Evolutionary conservation across 768 basidiomycete genomes (phyloP).

Genomic region (Serendipita sp.): DNA sequence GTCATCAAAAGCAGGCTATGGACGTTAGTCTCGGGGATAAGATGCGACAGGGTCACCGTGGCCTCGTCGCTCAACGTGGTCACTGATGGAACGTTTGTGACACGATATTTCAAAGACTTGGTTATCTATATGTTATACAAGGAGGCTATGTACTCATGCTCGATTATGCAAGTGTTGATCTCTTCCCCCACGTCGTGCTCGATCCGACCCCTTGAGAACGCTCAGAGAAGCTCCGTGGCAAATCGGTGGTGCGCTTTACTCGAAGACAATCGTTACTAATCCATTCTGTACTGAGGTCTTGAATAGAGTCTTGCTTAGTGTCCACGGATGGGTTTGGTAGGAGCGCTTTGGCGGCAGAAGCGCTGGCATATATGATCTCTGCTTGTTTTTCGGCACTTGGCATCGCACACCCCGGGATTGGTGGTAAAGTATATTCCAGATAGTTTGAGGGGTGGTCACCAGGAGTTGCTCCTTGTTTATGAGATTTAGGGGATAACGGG

Average conservation of each 20-base stretch:
- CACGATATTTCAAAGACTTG: not conserved
- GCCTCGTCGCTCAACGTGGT: not conserved
- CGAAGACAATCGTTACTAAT: too few relatives aligned
- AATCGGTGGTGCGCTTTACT: not conserved
- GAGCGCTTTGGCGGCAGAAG: not conserved
- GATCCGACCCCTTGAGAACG: not conserved
- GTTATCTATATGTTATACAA: not conserved
- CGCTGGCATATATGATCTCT: not conserved
- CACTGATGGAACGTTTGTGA: not conserved
- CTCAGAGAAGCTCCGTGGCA: not conserved
- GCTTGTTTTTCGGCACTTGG: not conserved
- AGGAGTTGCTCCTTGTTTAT: not conserved
- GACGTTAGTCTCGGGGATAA: not conserved
- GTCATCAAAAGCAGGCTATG: not conserved
- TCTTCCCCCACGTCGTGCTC: not conserved
- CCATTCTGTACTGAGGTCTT: not conserved
- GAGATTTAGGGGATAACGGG: not conserved
- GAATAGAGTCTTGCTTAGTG: not conserved
- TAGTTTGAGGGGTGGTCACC: not conserved
- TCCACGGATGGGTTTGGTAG: not conserved
- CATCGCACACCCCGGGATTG: not conserved
- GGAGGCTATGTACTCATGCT: not conserved
- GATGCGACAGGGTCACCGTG: constrained; percentile 4
- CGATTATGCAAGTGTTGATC: not conserved
- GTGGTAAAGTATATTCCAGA: not conserved